Conservation (phyloP, 164 flowering plant genomes). For the Annona squamosa region DNA sequence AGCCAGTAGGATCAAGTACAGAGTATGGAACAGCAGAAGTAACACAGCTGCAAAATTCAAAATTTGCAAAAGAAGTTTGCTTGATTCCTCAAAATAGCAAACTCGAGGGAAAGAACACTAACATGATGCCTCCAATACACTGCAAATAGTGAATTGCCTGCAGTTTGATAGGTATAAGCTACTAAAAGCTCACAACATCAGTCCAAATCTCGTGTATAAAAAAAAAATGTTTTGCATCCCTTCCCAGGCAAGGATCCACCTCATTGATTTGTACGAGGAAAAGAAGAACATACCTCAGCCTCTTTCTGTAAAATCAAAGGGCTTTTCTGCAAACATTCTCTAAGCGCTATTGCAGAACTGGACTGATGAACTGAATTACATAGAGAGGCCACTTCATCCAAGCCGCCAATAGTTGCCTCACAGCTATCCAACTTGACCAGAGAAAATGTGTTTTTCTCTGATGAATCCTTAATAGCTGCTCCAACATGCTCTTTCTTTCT, state of each 20-base stretch:
- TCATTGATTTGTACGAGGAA: not conserved
- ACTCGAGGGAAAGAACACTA: not conserved
- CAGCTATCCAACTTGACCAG: not conserved
- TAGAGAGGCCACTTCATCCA: not conserved
- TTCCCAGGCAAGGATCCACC: not conserved
- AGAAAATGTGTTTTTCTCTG: not conserved
- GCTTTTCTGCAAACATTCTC: not conserved
- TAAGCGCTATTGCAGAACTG: not conserved
- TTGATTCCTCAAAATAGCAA: not conserved
- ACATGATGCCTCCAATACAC: not conserved
- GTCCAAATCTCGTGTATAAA: too few relatives aligned
- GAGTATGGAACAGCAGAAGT: not conserved
- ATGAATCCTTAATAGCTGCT: not conserved
- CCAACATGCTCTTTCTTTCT: slow-evolving; percentile 1
- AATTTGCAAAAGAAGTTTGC: not conserved
- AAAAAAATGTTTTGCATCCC: not conserved
- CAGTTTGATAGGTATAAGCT: too few relatives aligned
- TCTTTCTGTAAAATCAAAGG: not conserved
- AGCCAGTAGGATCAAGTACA: not conserved
- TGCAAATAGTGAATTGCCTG: not conserved
- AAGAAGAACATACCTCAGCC: slow-evolving; percentile 2
- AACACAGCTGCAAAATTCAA: not conserved
- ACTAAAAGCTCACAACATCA: too few relatives aligned
- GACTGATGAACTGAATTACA: not conserved
- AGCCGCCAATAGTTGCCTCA: not conserved